Conservation (phyloP, 768 basidiomycete species). For the Coprinopsis cinerea region DNA sequence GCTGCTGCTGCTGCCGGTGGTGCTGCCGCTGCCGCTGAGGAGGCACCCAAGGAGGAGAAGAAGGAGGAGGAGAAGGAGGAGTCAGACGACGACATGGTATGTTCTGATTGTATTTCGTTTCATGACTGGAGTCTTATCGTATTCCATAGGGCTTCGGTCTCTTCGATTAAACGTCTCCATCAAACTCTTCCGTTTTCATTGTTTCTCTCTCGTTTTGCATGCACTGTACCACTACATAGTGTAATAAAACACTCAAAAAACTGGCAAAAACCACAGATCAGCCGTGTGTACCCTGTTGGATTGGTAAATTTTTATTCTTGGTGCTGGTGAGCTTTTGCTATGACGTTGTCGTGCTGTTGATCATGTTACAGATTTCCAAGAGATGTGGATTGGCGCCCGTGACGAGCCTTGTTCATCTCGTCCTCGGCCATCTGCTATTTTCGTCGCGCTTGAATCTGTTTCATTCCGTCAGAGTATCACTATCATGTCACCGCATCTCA, state of each 20-base stretch:
- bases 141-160: slow-evolving; percentile 82
- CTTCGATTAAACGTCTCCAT: slow-evolving; percentile 90
- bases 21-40: slow-evolving; percentile 58
- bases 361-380: too few relatives aligned
- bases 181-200: too few relatives aligned
- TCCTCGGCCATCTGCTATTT: neutral
- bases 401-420: too few relatives aligned
- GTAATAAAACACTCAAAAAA: slow-evolving; percentile 14
- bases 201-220: slow-evolving; percentile 2
- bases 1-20: slow-evolving; percentile 50
- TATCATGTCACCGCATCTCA: neutral
- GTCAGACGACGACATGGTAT: slow-evolving; percentile 85
- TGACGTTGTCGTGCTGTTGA: too few relatives aligned
- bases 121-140: neutral
- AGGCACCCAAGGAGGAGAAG: slow-evolving; percentile 72
- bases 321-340: too few relatives aligned
- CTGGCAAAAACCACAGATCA: neutral
- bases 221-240: slow-evolving; percentile 15
- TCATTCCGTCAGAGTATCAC: neutral
- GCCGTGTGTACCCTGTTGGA: neutral
- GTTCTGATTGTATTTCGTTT: slow-evolving; percentile 18
- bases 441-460: neutral
- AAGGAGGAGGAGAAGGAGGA: slow-evolving; percentile 87
- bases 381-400: too few relatives aligned
- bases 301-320: too few relatives aligned